Percentiles rank a stretch among this genome's conserved stretches.
Evolutionary conservation across 1,284 basidiomycete species (phyloP).

Genomic region (Cystobasidium pallidum): DNA sequence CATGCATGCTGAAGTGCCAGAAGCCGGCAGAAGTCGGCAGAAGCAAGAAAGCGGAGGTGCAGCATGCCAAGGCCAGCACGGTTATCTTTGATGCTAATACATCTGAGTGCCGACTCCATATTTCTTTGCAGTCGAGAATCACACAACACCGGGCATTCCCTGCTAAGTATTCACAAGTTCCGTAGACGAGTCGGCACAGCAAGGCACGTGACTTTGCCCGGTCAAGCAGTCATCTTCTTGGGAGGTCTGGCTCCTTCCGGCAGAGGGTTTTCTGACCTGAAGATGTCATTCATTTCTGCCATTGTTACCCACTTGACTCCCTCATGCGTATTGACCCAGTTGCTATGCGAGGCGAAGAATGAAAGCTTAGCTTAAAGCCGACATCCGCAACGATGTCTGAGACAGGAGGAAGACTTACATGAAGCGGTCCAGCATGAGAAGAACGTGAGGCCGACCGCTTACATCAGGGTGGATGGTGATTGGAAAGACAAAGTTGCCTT

Average conservation of each 20-base stretch:
- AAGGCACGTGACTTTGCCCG: not conserved
- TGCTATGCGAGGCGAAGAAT: constrained; percentile 51
- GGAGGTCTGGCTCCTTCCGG: constrained; percentile 5
- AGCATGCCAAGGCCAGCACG: too few relatives aligned
- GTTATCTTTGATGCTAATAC: too few relatives aligned
- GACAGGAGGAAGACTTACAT: constrained; percentile 57
- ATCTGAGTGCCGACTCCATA: too few relatives aligned
- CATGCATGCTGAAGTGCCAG: not conserved
- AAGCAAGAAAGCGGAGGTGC: too few relatives aligned
- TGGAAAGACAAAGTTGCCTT: constrained; percentile 73
- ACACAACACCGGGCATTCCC: not conserved
- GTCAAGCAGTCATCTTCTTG: constrained; percentile 7
- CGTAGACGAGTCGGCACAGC: not conserved
- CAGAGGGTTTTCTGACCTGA: constrained; percentile 12
- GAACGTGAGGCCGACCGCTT: constrained; percentile 69
- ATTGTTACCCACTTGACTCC: constrained; percentile 74
- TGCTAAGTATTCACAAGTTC: not conserved
- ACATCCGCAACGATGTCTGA: not conserved
- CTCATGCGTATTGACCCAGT: constrained; percentile 74
- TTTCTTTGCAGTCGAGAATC: too few relatives aligned
- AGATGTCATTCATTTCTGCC: constrained; percentile 60
- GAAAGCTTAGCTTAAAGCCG: not conserved
- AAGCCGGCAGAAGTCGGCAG: not conserved
- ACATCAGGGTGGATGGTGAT: constrained; percentile 78
- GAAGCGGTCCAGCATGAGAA: constrained; percentile 77